Evolutionary conservation across 2,329 filamentous ascomycete species (phyloP).

Genomic region (Penicillium carneum): DNA sequence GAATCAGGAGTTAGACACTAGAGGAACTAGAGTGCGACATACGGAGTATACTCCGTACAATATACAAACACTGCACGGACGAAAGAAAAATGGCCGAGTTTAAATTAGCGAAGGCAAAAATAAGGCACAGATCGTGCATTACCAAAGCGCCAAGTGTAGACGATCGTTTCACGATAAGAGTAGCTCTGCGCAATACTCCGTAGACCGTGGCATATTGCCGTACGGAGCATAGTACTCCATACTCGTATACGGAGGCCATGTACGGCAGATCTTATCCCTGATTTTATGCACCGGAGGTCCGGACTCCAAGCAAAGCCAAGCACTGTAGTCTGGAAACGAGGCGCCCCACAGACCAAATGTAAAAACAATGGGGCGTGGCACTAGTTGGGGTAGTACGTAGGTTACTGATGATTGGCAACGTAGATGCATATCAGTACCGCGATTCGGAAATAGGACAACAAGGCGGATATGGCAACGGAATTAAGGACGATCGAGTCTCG

Average conservation of each 20-base stretch:
- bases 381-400: background rate
- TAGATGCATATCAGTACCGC: conserved; percentile 4
- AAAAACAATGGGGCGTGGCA: conserved; percentile 25
- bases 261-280: conserved; percentile 8
- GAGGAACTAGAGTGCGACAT: background rate
- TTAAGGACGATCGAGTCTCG: background rate
- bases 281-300: conserved; percentile 25
- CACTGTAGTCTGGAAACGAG: conserved; percentile 32
- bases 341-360: conserved; percentile 28
- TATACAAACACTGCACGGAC: conserved; percentile 1
- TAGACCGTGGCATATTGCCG: background rate
- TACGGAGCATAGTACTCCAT: background rate
- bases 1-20: background rate
- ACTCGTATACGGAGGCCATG: background rate
- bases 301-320: conserved; percentile 37
- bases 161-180: conserved; percentile 13
- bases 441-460: conserved; percentile 1
- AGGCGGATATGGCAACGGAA: background rate
- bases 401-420: conserved; percentile 2
- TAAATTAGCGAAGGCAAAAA: conserved; percentile 1
- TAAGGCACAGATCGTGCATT: conserved; percentile 9
- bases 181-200: background rate
- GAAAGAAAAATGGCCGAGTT: conserved; percentile 1
- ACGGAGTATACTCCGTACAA: background rate
- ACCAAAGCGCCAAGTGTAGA: background rate